phyloP scores from a whole-genome alignment of 2,329 filamentous ascomycete genomes.

The Corinectria fuckeliana region DNA sequence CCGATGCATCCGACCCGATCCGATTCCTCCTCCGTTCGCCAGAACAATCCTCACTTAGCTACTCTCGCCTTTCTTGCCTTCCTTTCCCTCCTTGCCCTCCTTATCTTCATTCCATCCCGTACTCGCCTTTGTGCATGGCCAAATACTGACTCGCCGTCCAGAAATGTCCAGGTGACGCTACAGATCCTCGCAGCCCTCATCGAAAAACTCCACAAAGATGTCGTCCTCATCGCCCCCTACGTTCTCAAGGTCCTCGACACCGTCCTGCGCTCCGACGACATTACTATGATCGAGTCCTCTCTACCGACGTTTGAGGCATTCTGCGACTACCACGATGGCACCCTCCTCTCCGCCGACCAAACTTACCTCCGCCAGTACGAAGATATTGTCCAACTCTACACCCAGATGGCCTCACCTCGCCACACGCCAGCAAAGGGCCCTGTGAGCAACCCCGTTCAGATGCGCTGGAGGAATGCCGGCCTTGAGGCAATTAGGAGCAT shows the following conservation, averaged over 20 bases:
- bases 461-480: slow-evolving; percentile 78
- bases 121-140: neutral
- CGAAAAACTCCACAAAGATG: slow-evolving; percentile 89
- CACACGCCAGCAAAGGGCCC: slow-evolving; percentile 57
- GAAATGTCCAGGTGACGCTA: slow-evolving; percentile 92
- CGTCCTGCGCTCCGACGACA: slow-evolving; percentile 84
- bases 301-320: slow-evolving; percentile 86
- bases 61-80: too few species aligned
- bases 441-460: slow-evolving; percentile 73
- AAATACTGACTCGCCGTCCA: slow-evolving; percentile 51
- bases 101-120: neutral
- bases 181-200: slow-evolving; percentile 91
- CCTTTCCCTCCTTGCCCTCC: neutral
- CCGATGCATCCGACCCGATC: slow-evolving; percentile 24
- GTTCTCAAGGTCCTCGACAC: slow-evolving; percentile 84
- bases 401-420: slow-evolving; percentile 75
- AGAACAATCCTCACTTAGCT: too few species aligned
- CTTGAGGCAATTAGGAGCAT: slow-evolving; percentile 82
- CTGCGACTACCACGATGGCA: slow-evolving; percentile 86
- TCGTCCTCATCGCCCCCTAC: slow-evolving; percentile 85
- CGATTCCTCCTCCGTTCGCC: neutral
- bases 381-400: slow-evolving; percentile 80
- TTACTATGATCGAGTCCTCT: slow-evolving; percentile 91
- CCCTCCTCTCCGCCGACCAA: slow-evolving; percentile 84
- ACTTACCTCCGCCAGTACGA: slow-evolving; percentile 84